These are phyloP conservation scores for Ceratocystis albifundus DNA, from an alignment of 2,329 filamentous ascomycete species.

Conservation along the genomic window DNA sequence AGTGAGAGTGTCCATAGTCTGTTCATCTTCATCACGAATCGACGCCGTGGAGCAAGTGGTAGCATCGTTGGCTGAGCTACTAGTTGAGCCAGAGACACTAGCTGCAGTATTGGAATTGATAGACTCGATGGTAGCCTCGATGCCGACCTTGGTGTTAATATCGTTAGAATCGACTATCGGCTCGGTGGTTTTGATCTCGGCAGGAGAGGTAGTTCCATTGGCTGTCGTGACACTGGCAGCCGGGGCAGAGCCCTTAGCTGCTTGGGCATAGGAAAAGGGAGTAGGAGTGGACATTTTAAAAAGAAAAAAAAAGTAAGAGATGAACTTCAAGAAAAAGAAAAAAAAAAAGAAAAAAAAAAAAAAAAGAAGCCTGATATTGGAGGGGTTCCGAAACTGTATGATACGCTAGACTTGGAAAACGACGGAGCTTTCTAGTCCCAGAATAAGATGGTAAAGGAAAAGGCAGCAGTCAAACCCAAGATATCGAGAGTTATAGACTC, in stretches of 20 bases:
- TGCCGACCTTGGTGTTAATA: constrained; percentile 13
- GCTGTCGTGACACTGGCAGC: constrained; percentile 10
- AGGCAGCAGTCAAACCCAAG: background rate
- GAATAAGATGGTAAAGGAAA: constrained; percentile 9
- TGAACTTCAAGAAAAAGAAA: background rate
- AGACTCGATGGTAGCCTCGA: constrained; percentile 12
- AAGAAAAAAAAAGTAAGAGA: background rate
- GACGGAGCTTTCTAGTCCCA: constrained; percentile 1
- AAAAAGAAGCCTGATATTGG: constrained; percentile 5
- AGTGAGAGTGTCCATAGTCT: constrained; percentile 33
- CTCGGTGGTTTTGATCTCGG: constrained; percentile 11
- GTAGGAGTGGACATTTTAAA: constrained; percentile 42
- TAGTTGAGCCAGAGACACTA: constrained; percentile 23
- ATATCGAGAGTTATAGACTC: background rate
- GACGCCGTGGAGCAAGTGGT: constrained; percentile 31
- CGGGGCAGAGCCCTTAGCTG: constrained; percentile 52
- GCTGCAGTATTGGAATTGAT: constrained; percentile 19
- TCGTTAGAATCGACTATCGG: constrained; percentile 19
- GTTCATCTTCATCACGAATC: constrained; percentile 34
- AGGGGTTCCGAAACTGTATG: constrained; percentile 9
- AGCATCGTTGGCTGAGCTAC: constrained; percentile 24
- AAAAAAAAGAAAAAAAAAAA: background rate
- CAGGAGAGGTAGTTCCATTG: constrained; percentile 4
- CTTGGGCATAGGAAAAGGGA: constrained; percentile 88
- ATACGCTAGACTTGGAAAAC: background rate